Percentiles rank a stretch among this genome's conserved stretches.
Evolutionary conservation across 1,284 basidiomycete genomes (phyloP).

Genomic region (Apiotrichum sp.): DNA sequence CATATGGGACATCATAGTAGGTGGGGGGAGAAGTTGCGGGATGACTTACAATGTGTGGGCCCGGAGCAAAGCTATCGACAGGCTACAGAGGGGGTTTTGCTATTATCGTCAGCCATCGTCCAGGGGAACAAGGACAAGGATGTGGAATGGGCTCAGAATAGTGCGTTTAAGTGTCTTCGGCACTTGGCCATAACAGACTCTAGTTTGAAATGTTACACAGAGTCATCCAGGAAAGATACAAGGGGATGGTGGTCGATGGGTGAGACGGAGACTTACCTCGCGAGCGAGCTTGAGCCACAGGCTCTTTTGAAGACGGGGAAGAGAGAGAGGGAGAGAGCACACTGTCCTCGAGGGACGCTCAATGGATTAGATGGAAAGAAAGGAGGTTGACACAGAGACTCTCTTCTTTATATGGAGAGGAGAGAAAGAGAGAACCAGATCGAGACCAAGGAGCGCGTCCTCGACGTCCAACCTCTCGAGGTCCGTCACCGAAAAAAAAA

Average conservation of each 20-base stretch:
- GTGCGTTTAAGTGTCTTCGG: conserved; percentile 47
- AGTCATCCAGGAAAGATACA: conserved; percentile 33
- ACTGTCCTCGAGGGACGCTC: neutral
- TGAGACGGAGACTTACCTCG: conserved; percentile 8
- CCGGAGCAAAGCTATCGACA: conserved; percentile 4
- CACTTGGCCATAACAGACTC: conserved; percentile 48
- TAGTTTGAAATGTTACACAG: conserved; percentile 48
- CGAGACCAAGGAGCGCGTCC: too few relatives aligned
- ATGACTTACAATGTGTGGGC: conserved; percentile 9
- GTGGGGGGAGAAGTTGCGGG: neutral
- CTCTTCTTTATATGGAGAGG: neutral
- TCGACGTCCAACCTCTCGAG: too few relatives aligned
- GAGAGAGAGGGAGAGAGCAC: neutral
- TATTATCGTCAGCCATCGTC: conserved; percentile 1
- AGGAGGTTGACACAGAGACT: neutral
- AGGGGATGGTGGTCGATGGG: neutral
- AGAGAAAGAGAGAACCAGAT: too few relatives aligned
- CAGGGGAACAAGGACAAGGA: neutral
- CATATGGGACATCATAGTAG: conserved; percentile 44
- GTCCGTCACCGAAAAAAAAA: too few relatives aligned
- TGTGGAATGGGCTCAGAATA: conserved; percentile 32
- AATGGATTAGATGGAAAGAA: neutral
- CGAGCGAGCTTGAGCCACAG: conserved; percentile 5
- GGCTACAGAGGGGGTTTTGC: neutral
- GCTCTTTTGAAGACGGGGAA: conserved; percentile 2